Evolutionary conservation across 2,329 filamentous ascomycete species (phyloP), one percentile per base, ranked within the genome.

Genomic region (Fusarium nurragi): DNA sequence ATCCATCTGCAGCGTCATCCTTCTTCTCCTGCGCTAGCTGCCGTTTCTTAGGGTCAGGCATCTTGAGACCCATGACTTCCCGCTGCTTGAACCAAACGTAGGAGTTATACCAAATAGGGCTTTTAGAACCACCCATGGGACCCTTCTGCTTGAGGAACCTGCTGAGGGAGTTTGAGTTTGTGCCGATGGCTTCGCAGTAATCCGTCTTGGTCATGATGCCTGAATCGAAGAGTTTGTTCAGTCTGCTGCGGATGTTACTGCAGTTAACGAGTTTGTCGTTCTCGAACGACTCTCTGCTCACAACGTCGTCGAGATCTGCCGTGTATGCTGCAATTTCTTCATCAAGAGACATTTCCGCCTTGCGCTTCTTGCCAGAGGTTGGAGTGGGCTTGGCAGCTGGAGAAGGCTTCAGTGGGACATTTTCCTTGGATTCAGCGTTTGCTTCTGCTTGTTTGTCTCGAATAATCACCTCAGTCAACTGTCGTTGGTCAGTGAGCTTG

Each of bases 171-270:
- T 46, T 60, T 2, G 40, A 60, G 21, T 60, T 60, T 4, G 40
- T 28, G 6, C 36, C 36, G 3, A 36, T 60, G 4, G 46, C 47
- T 11, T 38, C 38, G 9, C 47, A 46, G 8, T 60, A 54, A 0
- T 60, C 57, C 0, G 55, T 19, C 28, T 54, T 46, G 12, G 7
- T 46, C 55, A 60, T 38, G 0, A 60, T 16, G 0, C 40, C 40
- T 0, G 34, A 46, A 2, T 60, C 55, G 4, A 60, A 46, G 4
- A 60, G 54, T 18, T 60, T 60, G 6, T 60, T 60, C 4, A 60
- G 5, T 4, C 38, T 60, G 22, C 21, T 22, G 12, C 57, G 55
- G 3, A 60, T 54, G 11, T 18, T 6, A 16, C 12, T 14, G 19
- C 40, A 60, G 16, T 28, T 43, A 2, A 28, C 34, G 14, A 41